phyloP scores from a whole-genome alignment of 306 rosid genomes.

The Dicorynia guianensis region DNA sequence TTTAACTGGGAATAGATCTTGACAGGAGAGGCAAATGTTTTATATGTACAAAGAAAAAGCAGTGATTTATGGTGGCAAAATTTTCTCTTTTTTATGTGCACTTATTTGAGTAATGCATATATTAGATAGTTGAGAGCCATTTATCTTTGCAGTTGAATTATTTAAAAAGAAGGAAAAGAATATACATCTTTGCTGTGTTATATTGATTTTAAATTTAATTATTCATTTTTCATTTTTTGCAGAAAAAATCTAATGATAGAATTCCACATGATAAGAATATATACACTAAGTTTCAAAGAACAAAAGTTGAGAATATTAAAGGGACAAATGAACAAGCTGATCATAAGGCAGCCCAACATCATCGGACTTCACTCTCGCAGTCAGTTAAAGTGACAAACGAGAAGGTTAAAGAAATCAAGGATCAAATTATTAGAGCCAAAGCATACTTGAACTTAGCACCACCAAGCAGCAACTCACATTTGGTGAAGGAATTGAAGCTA shows the following conservation, averaged over 20 bases:
- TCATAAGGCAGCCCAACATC: conserved; percentile 41
- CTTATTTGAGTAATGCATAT: conserved; percentile 11
- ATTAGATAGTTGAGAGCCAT: conserved; percentile 13
- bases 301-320: conserved; percentile 43
- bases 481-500: conserved; percentile 81
- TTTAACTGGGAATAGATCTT: conserved; percentile 23
- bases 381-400: conserved; percentile 48
- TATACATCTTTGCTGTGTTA: not conserved
- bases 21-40: conserved; percentile 7
- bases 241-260: conserved; percentile 51
- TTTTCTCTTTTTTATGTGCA: conserved; percentile 9
- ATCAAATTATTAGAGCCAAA: conserved; percentile 87
- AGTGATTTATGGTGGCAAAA: conserved; percentile 25
- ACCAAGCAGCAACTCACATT: conserved; percentile 71
- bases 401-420: conserved; percentile 76
- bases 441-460: conserved; percentile 75
- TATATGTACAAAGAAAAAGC: conserved; percentile 14
- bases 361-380: conserved; percentile 43
- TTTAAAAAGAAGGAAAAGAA: not conserved
- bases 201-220: conserved; percentile 22
- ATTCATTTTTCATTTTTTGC: conserved; percentile 31
- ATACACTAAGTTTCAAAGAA: conserved; percentile 41
- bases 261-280: conserved; percentile 44
- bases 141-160: conserved; percentile 8
- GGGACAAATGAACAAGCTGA: conserved; percentile 38